Conservation (phyloP, 768 basidiomycete species). For the Leccinum arenicola region DNA sequence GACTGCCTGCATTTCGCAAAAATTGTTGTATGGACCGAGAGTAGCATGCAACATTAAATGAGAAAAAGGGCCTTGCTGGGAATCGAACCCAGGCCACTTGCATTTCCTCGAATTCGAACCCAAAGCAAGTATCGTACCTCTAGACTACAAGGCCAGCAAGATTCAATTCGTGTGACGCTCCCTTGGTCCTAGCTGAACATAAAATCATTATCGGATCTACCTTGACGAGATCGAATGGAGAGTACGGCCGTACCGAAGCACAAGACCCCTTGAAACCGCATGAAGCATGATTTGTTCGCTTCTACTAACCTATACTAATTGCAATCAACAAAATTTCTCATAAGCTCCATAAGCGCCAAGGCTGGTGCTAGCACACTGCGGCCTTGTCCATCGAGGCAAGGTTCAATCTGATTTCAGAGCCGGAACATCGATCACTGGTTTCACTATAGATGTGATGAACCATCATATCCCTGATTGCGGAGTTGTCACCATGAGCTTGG, state of each 20-base stretch:
- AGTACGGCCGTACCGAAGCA: background rate
- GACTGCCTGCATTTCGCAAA: background rate
- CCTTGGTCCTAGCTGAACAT: background rate
- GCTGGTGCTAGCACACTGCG: too few species aligned
- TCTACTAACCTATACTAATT: background rate
- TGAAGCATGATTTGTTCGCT: background rate
- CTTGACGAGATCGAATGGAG: background rate
- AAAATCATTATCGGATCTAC: background rate
- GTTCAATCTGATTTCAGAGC: background rate
- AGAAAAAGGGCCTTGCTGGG: constrained; percentile 33
- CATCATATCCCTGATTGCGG: background rate
- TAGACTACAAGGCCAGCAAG: constrained; percentile 30
- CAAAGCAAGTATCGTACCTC: constrained; percentile 35
- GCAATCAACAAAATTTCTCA: background rate
- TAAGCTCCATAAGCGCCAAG: background rate
- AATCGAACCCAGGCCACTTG: constrained; percentile 42
- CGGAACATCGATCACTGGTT: background rate
- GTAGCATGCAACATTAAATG: background rate
- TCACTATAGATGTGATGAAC: background rate
- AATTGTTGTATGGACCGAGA: background rate
- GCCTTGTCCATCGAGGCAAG: background rate
- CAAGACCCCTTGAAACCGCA: background rate
- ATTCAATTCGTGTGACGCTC: background rate
- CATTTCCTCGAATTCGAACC: constrained; percentile 11
- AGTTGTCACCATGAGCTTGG: background rate